Percentiles rank a stretch among this genome's conserved stretches.
Evolutionary conservation across 2,329 filamentous ascomycete genomes (phyloP).

Genomic region (Hymenoscyphus fraxineus): DNA sequence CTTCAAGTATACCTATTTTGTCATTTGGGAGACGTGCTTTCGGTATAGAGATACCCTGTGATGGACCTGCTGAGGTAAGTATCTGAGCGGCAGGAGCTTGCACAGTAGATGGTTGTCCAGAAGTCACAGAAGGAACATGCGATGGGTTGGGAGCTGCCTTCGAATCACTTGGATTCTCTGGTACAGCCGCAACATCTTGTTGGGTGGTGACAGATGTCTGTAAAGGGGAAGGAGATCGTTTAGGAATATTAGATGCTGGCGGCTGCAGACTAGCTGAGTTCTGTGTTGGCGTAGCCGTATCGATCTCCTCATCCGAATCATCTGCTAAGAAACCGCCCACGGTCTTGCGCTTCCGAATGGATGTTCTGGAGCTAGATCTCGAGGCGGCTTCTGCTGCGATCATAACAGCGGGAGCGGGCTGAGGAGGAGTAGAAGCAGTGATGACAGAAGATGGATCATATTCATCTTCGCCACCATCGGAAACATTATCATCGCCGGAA

Average conservation of each 20-base stretch:
- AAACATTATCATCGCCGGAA: constrained; percentile 31
- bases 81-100: constrained; percentile 24
- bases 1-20: constrained; percentile 58
- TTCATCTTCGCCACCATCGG: constrained; percentile 29
- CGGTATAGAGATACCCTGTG: constrained; percentile 28
- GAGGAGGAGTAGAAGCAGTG: constrained; percentile 17
- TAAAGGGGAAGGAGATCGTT: constrained; percentile 32
- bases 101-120: constrained; percentile 24
- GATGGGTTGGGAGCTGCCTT: constrained; percentile 22
- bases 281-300: constrained; percentile 27
- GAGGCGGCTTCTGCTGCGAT: constrained; percentile 30
- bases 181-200: constrained; percentile 25
- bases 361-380: constrained; percentile 34
- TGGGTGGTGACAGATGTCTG: constrained; percentile 30
- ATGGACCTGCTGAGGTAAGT: constrained; percentile 28
- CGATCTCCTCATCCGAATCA: constrained; percentile 37
- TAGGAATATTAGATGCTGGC: constrained; percentile 26
- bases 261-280: constrained; percentile 25
- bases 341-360: constrained; percentile 33
- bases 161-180: constrained; percentile 33
- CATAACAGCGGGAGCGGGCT: constrained; percentile 26
- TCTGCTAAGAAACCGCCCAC: constrained; percentile 36
- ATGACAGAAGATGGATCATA: constrained; percentile 34
- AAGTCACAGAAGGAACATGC: constrained; percentile 27
- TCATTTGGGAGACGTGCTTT: constrained; percentile 37